Evolutionary conservation across 2,329 filamentous ascomycete species (phyloP).

Genomic region (Iodosphaeria phyllophila): DNA sequence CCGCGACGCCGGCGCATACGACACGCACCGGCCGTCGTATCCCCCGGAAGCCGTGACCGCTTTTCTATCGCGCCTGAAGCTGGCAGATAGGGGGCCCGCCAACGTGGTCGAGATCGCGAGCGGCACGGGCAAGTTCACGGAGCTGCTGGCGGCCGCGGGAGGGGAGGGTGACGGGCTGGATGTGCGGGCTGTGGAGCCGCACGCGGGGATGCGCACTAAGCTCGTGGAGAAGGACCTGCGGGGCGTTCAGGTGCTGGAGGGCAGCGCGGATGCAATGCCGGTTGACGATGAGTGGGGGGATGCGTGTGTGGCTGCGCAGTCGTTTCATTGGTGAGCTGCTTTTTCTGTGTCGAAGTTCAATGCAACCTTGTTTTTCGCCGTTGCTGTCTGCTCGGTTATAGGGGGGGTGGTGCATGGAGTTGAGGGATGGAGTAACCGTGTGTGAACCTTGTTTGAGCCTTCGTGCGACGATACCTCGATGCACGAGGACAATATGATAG

Average conservation of each 20-base stretch:
- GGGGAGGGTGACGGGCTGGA: constrained; percentile 40
- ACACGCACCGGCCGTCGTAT: constrained; percentile 51
- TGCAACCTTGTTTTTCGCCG: too few species aligned
- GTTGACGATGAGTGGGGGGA: constrained; percentile 40
- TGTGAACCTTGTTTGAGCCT: too few species aligned
- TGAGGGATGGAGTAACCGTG: too few species aligned
- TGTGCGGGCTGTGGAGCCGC: constrained; percentile 45
- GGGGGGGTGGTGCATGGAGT: too few species aligned
- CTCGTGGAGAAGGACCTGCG: constrained; percentile 37
- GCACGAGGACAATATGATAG: too few species aligned
- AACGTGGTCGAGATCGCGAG: constrained; percentile 45
- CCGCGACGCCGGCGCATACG: constrained; percentile 43
- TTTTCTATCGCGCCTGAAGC: constrained; percentile 35
- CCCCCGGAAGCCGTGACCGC: constrained; percentile 33
- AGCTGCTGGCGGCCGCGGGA: constrained; percentile 35
- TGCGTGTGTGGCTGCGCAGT: constrained; percentile 46
- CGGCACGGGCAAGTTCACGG: constrained; percentile 54
- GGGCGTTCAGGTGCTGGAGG: constrained; percentile 34
- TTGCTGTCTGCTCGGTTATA: too few species aligned
- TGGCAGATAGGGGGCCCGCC: constrained; percentile 25
- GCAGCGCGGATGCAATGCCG: constrained; percentile 37
- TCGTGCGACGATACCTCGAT: too few species aligned
- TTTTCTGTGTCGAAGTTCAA: too few species aligned
- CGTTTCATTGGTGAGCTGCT: constrained; percentile 32
- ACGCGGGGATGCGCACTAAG: constrained; percentile 44